Evolutionary conservation across 306 rosid species (phyloP), one percentile per base, ranked within the genome.

Genomic region (Quercus aquifolioides): DNA sequence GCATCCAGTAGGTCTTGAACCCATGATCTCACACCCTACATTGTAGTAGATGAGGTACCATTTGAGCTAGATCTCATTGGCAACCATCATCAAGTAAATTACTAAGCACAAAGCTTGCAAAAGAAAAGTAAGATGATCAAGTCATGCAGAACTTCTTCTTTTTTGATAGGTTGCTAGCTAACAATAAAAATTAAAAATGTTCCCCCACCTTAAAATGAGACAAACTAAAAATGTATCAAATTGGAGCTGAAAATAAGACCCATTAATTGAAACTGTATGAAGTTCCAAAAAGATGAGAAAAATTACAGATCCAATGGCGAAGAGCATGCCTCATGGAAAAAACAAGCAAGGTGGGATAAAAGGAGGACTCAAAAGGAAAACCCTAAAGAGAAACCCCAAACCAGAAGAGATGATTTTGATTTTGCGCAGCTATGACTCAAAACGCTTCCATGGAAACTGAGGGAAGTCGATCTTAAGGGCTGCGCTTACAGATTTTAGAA

Each of bases 381-480:
- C 97, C 97, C 98, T 81, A 78, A 69, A 30, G 90, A 62, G 81
- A 83, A 81, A 77, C 85, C 79, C 84, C 46, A 41, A 41, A 8
- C 86, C 3, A 17, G 0, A 60, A 4, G 28, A 74, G 19, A 13
- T 31, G 52, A 17, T 31, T 51, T 89, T 80, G 74, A 72, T 89
- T 52, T 92, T 15, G 92, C 92, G 91, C 88, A 60, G 89, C 91
- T 81, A 90, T 94, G 97, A 89, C 98, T 91, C 97, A 79, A 94
- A 76, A 89, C 90, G 92, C 96, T 94, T 91, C 86, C 98, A 90
- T 79, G 43, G 82, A 17, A 71, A 5, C 15, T 13, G 19, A 5
- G 58, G 94, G 91, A 91, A 94, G 97, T 94, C 92, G 91, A 91
- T 89, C 98, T 91, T 90, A 91, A 90, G 98, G 95, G 98, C 94